Conservation (phyloP, 345 rosid genomes). For the Arabis alpina region DNA sequence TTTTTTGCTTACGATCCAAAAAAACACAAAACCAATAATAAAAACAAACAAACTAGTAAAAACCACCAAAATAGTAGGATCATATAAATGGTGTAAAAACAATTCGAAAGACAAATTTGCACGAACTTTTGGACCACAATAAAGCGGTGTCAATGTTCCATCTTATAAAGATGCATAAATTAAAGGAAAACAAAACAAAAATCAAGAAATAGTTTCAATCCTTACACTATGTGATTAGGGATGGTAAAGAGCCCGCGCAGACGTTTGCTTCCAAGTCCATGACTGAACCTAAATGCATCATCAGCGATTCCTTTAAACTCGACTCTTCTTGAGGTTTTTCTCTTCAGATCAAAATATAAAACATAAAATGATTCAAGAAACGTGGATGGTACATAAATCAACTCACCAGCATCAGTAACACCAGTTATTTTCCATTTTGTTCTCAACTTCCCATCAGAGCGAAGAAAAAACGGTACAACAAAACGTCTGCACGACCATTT, state of each 20-base stretch:
- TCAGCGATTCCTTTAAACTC: not conserved
- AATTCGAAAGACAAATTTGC: no score
- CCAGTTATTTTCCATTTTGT: not conserved
- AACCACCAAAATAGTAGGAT: no score
- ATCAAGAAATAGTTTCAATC: not conserved
- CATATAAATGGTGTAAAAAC: no score
- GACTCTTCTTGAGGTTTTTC: not conserved
- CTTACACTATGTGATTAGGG: constrained; percentile 6
- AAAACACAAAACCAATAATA: no score
- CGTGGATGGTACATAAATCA: not conserved
- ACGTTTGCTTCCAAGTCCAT: constrained; percentile 17
- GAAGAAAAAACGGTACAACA: not conserved
- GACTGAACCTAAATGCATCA: not conserved
- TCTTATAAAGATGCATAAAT: no score
- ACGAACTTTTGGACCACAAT: no score
- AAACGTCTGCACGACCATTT: not conserved
- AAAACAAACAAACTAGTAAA: no score
- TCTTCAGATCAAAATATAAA: not conserved
- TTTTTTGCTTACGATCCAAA: no score
- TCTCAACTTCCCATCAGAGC: not conserved
- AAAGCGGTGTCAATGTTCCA: no score
- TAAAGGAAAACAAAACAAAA: no score
- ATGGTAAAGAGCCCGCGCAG: not conserved
- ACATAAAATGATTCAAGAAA: not conserved
- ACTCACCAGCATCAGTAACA: constrained; percentile 17